A percentile compares a stretch with the other conserved stretches of the same genome.
Conservation (phyloP, 495 filamentous ascomycete genomes). For the Thozetella sp. region DNA sequence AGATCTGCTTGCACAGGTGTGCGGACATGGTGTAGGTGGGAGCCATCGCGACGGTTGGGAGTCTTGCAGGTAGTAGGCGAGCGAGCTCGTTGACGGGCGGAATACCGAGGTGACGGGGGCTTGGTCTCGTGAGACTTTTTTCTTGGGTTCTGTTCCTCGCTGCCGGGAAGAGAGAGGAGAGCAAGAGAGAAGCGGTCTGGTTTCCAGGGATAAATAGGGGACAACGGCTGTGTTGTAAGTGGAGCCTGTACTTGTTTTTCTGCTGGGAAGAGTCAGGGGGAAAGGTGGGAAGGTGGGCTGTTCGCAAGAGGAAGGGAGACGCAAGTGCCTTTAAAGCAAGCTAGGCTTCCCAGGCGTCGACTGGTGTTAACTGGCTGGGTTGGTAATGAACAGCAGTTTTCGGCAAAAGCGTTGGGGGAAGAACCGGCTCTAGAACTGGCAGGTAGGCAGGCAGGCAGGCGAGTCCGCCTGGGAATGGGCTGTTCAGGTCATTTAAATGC, state of each 20-base stretch:
- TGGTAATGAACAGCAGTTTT: too few species aligned
- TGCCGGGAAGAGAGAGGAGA: neutral
- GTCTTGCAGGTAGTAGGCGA: too few species aligned
- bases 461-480: constrained; percentile 1
- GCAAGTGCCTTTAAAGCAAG: neutral
- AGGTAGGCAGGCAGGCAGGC: neutral
- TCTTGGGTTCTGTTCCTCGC: neutral
- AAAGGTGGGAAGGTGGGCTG: too few species aligned
- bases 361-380: neutral
- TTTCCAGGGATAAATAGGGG: neutral
- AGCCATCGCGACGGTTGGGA: constrained; percentile 38
- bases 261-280: too few species aligned
- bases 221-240: neutral
- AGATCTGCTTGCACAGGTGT: constrained; percentile 53
- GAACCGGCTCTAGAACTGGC: neutral
- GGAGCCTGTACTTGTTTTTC: too few species aligned
- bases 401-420: too few species aligned
- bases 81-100: too few species aligned
- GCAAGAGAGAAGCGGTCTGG: neutral
- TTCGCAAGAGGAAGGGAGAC: neutral
- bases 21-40: constrained; percentile 56
- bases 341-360: neutral
- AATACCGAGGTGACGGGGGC: too few species aligned
- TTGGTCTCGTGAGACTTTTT: too few species aligned
- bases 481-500: constrained; percentile 1